Base-by-base conservation (phyloP, 2,329 filamentous ascomycete genomes). In the Cercospora janseana region DNA sequence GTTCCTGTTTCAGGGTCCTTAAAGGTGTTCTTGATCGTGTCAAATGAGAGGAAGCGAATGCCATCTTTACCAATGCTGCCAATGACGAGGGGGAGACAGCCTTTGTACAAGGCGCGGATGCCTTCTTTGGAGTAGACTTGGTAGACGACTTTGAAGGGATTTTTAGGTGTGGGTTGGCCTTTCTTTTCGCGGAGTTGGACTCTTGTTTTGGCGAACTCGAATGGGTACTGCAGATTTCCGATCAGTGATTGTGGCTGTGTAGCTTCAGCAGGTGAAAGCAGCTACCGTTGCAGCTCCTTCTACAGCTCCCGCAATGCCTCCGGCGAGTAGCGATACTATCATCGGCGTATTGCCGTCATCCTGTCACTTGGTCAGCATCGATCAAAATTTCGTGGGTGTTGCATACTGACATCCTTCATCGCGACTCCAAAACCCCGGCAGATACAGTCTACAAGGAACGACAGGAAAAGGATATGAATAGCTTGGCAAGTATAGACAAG, bases 191-290 rank as follows among this genome's bases (percentile, higher is more conserved):
- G 70, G n/a, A 83, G 70, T 56, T 85, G 81, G 3, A 81, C 75
- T 47, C 80, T 72, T 0, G 82, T 85, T 66, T 86, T 86, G 46
- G 82, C 81, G 58, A 84, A 86, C 61, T 86, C 82, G 59, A 85
- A 79, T 0, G 82, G 82, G 64, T 85, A 85, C 63, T 66, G 41
- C 12, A 27, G 12, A 26, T 2, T 10, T 28, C 16, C 6, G 18
- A 2, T 29, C 9, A 27, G 10, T 38, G 8, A 37, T 20, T 4
- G 13, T 27, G 8, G 15, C 7, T 46, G 27, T 35, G 9, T 3
- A 13, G 6, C 13, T 9, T 35, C n/a, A 9, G 12, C 6, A 27
- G 23, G 44, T 18, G 16, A 20, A 9, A 16, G 26, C 59, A 20
- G n/a, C n/a, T 59, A 64, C 63, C 7, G 65, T 68, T 12, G 60